Base-by-base conservation (phyloP, 441 rosid species). In the Populus hybrid region DNA sequence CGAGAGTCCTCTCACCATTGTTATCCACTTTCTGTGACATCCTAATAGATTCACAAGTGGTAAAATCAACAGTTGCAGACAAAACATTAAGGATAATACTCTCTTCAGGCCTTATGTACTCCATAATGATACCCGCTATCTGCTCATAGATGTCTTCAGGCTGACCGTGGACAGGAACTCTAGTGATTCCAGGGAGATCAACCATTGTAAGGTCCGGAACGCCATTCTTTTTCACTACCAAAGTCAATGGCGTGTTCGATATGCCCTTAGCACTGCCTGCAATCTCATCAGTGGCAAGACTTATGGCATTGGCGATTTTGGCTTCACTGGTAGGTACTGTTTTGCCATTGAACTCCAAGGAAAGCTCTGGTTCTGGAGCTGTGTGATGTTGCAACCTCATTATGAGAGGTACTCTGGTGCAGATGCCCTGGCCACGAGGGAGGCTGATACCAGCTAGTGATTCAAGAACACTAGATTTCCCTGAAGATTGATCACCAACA, bases 151-250 rank as follows among this genome's bases (percentile, higher is more conserved):
- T 26, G 26, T 26, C 1, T 0, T 85, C 83, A 1, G 88, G 87
- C 59, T 87, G 88, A 0, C 87, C 88, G 0, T 79, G 86, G 28
- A 87, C 83, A 0, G 90, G 88, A 28, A 87, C 90, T 46, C 88
- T 54, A 16, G 83, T 85, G 63, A 87, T 85, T 7, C 90, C 86
- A 1, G 88, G 90, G 5, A 87, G 85, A 87, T 87, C 88, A 5
- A 82, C 76, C 88, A 85, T 87, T 0, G 87, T 85, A 14, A 87
- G 73, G 78, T 87, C 86, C 0, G 88, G 90, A 42, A 84, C 88
- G 8, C 83, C 86, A 1, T n/a, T 57, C n/a, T 83, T 87, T 36
- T 79, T 82, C 70, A 83, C 83, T 1, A 80, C 74, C 72, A 83
- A 54, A 24, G 85, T 80, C 14, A 83, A 73, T 2, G 85, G 81